phyloP scores from a whole-genome alignment of 108 stramenopile species.

The Pseudonitzschia multiseries region DNA sequence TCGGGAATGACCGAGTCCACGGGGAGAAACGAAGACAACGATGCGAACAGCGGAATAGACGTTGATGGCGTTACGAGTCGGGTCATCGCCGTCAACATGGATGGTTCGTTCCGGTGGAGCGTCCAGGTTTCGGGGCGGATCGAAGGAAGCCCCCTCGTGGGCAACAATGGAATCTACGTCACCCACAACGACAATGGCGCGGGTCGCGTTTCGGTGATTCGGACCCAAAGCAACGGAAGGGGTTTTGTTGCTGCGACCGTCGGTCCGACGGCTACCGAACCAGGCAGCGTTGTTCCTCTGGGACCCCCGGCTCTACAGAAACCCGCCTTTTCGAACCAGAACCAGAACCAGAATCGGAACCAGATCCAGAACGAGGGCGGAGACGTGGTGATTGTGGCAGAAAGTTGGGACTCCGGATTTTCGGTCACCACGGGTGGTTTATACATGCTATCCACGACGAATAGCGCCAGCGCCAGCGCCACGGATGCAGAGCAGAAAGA shows the following conservation, averaged over 20 bases:
- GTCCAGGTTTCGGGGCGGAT: conserved; percentile 27
- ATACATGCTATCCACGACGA: conserved; percentile 14
- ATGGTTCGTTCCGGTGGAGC: conserved; percentile 37
- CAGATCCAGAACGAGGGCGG: not conserved
- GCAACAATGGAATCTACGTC: conserved; percentile 31
- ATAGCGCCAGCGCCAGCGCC: not conserved
- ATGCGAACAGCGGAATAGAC: not conserved
- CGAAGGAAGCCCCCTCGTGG: conserved; percentile 37
- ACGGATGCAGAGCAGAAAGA: not conserved
- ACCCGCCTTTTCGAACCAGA: not conserved
- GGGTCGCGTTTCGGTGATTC: conserved; percentile 26
- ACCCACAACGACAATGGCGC: conserved; percentile 26
- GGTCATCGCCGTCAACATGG: conserved; percentile 41
- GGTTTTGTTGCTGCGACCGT: conserved; percentile 23
- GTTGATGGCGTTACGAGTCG: conserved; percentile 15
- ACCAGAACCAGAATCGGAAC: not conserved
- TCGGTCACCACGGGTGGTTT: conserved; percentile 22
- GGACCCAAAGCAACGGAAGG: not conserved
- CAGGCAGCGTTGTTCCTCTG: conserved; percentile 18
- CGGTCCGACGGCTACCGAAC: not conserved
- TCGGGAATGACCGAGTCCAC: not conserved
- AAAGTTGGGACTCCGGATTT: conserved; percentile 39
- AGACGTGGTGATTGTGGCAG: conserved; percentile 37
- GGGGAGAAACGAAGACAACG: too few species aligned
- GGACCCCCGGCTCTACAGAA: conserved; percentile 28